Evolutionary conservation across 2,329 filamentous ascomycete species (phyloP), one percentile per base, ranked within the genome.

Genomic region (Dryadomyces sulphureus): DNA sequence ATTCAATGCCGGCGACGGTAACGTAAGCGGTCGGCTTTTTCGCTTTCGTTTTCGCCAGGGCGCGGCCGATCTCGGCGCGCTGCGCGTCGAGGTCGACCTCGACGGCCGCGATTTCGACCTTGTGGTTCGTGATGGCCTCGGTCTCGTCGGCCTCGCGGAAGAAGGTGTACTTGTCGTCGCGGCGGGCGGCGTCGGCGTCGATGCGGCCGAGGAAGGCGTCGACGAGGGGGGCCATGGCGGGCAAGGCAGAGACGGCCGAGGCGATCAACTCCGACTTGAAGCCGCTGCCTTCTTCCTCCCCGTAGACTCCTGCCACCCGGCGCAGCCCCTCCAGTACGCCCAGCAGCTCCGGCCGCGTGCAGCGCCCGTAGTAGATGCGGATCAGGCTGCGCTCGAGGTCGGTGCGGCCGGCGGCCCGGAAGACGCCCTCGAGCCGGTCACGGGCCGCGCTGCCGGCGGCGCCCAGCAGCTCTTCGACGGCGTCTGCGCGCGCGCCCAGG

Each of bases 311-410:
- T 0, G 86, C 76, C 40, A 96, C 86, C 48, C 70, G 75, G 56
- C 94, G 88, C 48, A 98, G 69, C 0, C 84, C 84, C 60, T 96
- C 89, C 1, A 98, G 69, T 5, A 93, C 81, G 1, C 76, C 77
- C 2, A 96, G 70, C 4, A 98, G 76, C 61, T 98, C 92, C 0
- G 89, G 83, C 0, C 92, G 79, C 1, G 85, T 84, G 61, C 89
- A 96, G 65, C 94, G 95, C 43, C 89, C 88, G 62, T 98, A 98
- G 67, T 96, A 98, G 49, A 98, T 94, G 39, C 92, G 78, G 56
- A 96, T 89, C 40, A 98, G 69, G 50, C 85, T 92, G 54, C 92
- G 88, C 63, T 98, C 92, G 6, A 98, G 75, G 58, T 98, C 92
- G 6, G 75, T 79, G 58, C 74, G 86, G 50, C 82, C 80, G 49